Evolutionary conservation across 169 alveolate genomes (phyloP).

Genomic region (Cardiosporidium cionae): DNA sequence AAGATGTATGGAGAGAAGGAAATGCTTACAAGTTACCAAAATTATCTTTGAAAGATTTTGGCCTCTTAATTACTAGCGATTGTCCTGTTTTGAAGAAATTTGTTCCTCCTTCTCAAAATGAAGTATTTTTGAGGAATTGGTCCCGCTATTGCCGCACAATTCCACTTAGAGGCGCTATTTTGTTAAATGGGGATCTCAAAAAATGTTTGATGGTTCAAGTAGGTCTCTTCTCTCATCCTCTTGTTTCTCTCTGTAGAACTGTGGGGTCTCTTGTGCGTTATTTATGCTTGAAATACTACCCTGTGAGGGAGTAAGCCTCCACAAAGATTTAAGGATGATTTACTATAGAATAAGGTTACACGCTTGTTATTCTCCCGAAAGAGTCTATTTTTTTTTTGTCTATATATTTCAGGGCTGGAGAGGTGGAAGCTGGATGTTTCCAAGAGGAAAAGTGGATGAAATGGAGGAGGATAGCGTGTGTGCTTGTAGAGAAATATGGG

Average conservation of each 20-base stretch:
- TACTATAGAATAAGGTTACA: neutral
- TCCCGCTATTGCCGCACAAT: conserved; percentile 58
- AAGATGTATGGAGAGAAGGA: conserved; percentile 75
- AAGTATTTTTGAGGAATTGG: conserved; percentile 56
- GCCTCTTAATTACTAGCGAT: conserved; percentile 64
- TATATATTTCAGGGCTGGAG: conserved; percentile 65
- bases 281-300: too few relatives aligned
- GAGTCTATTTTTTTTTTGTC: neutral
- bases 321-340: neutral
- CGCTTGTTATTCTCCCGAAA: neutral
- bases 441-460: conserved; percentile 89
- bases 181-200: conserved; percentile 58
- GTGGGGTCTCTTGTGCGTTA: too few relatives aligned
- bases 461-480: conserved; percentile 80
- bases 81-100: conserved; percentile 54
- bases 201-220: conserved; percentile 51
- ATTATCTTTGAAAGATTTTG: conserved; percentile 57
- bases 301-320: too few relatives aligned
- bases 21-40: conserved; percentile 57
- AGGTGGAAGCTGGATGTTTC: conserved; percentile 78
- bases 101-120: conserved; percentile 55
- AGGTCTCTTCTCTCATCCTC: neutral
- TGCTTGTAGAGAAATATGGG: conserved; percentile 85
- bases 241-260: neutral
- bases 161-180: conserved; percentile 79